A percentile compares a stretch with the other conserved stretches of the same genome.
These are phyloP conservation scores for Lachnellula suecica DNA, from an alignment of 2,329 filamentous ascomycete genomes.

Conservation along the genomic window DNA sequence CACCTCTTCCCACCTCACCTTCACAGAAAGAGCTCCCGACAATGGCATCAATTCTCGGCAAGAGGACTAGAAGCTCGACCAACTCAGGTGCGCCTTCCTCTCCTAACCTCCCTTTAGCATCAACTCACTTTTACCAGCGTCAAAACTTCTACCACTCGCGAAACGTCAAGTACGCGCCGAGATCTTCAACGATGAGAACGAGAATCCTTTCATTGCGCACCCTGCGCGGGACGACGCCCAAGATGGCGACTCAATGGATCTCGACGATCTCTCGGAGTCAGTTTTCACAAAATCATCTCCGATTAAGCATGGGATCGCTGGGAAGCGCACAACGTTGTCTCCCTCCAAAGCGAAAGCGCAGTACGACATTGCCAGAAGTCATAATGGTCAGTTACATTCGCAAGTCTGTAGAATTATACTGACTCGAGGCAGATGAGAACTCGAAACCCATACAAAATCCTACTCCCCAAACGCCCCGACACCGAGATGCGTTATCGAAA, in stretches of 20 bases:
- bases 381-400: not conserved
- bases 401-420: slow-evolving; percentile 11
- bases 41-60: slow-evolving; percentile 43
- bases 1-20: slow-evolving; percentile 9
- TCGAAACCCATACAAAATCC: slow-evolving; percentile 48
- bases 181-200: slow-evolving; percentile 65
- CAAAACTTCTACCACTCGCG: slow-evolving; percentile 30
- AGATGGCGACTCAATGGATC: slow-evolving; percentile 42
- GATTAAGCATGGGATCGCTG: slow-evolving; percentile 46
- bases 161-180: slow-evolving; percentile 43
- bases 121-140: slow-evolving; percentile 19
- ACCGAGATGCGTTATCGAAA: slow-evolving; percentile 73
- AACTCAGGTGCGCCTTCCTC: slow-evolving; percentile 36
- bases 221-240: slow-evolving; percentile 30
- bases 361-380: slow-evolving; percentile 7
- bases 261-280: slow-evolving; percentile 37
- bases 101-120: not conserved
- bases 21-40: slow-evolving; percentile 16
- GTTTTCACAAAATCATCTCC: slow-evolving; percentile 34
- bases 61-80: slow-evolving; percentile 42
- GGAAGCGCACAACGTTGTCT: slow-evolving; percentile 41
- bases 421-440: slow-evolving; percentile 41
- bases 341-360: slow-evolving; percentile 42
- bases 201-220: slow-evolving; percentile 52
- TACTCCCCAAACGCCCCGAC: slow-evolving; percentile 73